Conservation (phyloP, 257 asterid species). For the Plantago ovata region DNA sequence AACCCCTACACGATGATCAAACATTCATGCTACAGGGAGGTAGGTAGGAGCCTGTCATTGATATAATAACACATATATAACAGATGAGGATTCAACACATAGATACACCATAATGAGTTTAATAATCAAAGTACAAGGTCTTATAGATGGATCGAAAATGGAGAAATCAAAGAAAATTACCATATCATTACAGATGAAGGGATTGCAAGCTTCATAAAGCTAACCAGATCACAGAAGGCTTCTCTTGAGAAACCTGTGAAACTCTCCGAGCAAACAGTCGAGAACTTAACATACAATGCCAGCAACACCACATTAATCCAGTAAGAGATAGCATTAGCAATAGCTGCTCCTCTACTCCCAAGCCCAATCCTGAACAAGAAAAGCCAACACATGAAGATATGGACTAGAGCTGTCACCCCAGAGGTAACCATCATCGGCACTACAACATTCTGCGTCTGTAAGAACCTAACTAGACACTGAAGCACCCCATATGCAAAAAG, state of each 20-base stretch:
- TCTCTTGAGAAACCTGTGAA: conserved; percentile 56
- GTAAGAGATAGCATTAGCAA: conserved; percentile 54
- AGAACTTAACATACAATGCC: conserved; percentile 39
- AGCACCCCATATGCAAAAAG: conserved; percentile 57
- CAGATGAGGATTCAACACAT: too few relatives aligned
- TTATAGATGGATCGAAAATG: too few relatives aligned
- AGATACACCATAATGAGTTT: too few relatives aligned
- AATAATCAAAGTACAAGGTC: too few relatives aligned
- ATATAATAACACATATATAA: too few relatives aligned
- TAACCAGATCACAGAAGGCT: conserved; percentile 30
- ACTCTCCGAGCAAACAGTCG: conserved; percentile 35
- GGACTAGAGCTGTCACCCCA: conserved; percentile 40
- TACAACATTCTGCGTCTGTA: conserved; percentile 56
- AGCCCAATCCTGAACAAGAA: conserved; percentile 32
- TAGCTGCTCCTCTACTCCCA: conserved; percentile 57
- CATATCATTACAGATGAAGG: conserved; percentile 75
- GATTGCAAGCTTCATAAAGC: conserved; percentile 50
- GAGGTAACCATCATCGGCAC: conserved; percentile 58
- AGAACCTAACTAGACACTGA: conserved; percentile 48
- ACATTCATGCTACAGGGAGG: too few relatives aligned
- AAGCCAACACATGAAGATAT: conserved; percentile 54
- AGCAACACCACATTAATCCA: conserved; percentile 51
- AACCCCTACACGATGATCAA: too few relatives aligned
- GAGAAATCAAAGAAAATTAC: conserved; percentile 6
- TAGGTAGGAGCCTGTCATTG: too few relatives aligned